phyloP scores from a whole-genome alignment of 208 protist genomes.

The Tritrichomonas foetus region DNA sequence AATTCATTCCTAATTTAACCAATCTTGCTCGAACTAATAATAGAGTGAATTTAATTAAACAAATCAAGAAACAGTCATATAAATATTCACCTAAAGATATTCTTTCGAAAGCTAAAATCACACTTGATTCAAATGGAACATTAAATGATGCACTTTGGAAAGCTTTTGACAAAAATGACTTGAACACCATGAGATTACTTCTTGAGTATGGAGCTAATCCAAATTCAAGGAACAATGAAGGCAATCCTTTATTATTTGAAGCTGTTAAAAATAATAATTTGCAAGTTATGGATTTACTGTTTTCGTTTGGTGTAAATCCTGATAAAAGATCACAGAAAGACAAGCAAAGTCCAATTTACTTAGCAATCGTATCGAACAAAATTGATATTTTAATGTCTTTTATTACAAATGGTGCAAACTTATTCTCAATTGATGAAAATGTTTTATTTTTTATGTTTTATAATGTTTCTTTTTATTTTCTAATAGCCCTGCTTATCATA shows the following conservation, averaged over 20 bases:
- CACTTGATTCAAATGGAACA: too few relatives aligned
- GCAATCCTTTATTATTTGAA: background rate
- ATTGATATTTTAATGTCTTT: background rate
- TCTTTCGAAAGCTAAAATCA: too few relatives aligned
- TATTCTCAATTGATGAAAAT: background rate
- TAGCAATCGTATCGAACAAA: background rate
- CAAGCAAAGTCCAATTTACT: background rate
- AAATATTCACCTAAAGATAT: too few relatives aligned
- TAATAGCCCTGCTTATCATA: background rate
- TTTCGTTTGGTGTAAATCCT: background rate
- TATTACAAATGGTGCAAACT: background rate
- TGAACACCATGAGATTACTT: background rate
- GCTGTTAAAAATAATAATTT: background rate
- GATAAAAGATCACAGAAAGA: background rate
- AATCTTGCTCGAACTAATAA: too few relatives aligned
- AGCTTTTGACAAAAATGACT: too few relatives aligned
- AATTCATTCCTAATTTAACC: too few relatives aligned
- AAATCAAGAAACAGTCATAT: too few relatives aligned
- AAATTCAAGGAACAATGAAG: background rate
- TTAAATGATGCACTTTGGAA: too few relatives aligned
- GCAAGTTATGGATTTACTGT: background rate
- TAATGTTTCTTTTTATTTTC: too few relatives aligned
- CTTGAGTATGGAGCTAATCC: background rate
- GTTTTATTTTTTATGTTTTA: background rate
- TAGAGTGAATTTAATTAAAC: too few relatives aligned